Conservation (phyloP, 2,329 filamentous ascomycete species). For the Xylariomycetidae sp. region DNA sequence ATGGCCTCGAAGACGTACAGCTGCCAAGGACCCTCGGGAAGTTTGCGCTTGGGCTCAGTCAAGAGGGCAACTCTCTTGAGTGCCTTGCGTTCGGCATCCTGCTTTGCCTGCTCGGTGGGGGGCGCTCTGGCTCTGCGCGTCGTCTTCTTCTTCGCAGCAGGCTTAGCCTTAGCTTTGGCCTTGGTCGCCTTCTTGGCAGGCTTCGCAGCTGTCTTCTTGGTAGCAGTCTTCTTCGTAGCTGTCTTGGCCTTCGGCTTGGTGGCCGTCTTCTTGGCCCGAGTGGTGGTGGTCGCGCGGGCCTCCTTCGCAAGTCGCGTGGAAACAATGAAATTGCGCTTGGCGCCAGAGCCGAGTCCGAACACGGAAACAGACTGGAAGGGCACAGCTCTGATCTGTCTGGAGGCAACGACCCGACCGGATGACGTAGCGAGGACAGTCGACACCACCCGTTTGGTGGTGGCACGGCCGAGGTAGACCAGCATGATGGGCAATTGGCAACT, state of each 20-base stretch:
- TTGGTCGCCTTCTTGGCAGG: slow-evolving; percentile 16
- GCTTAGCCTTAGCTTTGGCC: slow-evolving; percentile 3
- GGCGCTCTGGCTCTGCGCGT: slow-evolving; percentile 8
- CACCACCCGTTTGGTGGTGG: slow-evolving; percentile 29
- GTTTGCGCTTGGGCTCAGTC: slow-evolving; percentile 29
- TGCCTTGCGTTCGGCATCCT: slow-evolving; percentile 14
- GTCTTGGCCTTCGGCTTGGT: slow-evolving; percentile 12
- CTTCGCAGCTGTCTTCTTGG: slow-evolving; percentile 19
- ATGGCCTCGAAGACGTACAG: slow-evolving; percentile 30
- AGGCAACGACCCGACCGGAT: slow-evolving; percentile 11
- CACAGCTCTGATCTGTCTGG: slow-evolving; percentile 7
- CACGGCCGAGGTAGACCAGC: slow-evolving; percentile 36
- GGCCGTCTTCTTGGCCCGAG: slow-evolving; percentile 11
- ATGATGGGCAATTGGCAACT: slow-evolving; percentile 24
- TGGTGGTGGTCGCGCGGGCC: slow-evolving; percentile 11
- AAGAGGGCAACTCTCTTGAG: slow-evolving; percentile 37
- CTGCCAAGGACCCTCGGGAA: slow-evolving; percentile 29
- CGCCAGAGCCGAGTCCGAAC: too few species aligned
- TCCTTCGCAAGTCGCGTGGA: slow-evolving; percentile 4
- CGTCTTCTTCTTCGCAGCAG: slow-evolving; percentile 7
- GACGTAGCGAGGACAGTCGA: slow-evolving; percentile 15
- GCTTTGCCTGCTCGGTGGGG: slow-evolving; percentile 16
- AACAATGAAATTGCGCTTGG: not conserved
- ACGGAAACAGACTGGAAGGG: slow-evolving; percentile 3
- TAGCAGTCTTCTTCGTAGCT: slow-evolving; percentile 14